These are phyloP conservation scores for Chaetomium globosum DNA, from an alignment of 2,329 filamentous ascomycete species.

Conservation along the genomic window DNA sequence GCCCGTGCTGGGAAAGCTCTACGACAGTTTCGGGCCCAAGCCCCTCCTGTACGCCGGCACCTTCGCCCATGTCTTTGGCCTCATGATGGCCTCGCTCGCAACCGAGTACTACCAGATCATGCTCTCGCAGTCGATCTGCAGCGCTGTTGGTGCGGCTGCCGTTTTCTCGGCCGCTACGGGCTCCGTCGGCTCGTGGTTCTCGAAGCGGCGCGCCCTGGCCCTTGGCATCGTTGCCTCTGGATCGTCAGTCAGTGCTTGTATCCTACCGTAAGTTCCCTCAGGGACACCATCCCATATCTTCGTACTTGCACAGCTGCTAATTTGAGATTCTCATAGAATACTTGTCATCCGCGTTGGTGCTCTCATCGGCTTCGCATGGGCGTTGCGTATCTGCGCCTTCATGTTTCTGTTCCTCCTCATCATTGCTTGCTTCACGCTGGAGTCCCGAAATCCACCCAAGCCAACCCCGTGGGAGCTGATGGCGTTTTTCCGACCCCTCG, in stretches of 20 bases:
- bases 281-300: constrained; percentile 54
- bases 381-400: too few relatives aligned
- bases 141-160: constrained; percentile 24
- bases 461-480: too few relatives aligned
- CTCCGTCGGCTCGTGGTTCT: constrained; percentile 37
- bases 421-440: not conserved
- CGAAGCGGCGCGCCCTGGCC: not conserved
- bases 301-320: not conserved
- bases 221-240: not conserved
- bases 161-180: constrained; percentile 43
- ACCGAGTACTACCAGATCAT: constrained; percentile 29
- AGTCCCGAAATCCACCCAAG: too few relatives aligned
- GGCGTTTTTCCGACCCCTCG: not conserved
- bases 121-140: constrained; percentile 23
- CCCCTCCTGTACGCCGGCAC: too few relatives aligned
- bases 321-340: too few relatives aligned
- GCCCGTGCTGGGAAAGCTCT: too few relatives aligned
- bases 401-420: too few relatives aligned
- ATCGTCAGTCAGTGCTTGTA: not conserved
- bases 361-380: too few relatives aligned
- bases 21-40: too few relatives aligned
- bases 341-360: too few relatives aligned
- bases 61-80: constrained; percentile 40
- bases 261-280: constrained; percentile 51
- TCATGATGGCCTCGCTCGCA: constrained; percentile 37